phyloP scores from a whole-genome alignment of 2,329 filamentous ascomycete species.

The Fusarium nematophilum region DNA sequence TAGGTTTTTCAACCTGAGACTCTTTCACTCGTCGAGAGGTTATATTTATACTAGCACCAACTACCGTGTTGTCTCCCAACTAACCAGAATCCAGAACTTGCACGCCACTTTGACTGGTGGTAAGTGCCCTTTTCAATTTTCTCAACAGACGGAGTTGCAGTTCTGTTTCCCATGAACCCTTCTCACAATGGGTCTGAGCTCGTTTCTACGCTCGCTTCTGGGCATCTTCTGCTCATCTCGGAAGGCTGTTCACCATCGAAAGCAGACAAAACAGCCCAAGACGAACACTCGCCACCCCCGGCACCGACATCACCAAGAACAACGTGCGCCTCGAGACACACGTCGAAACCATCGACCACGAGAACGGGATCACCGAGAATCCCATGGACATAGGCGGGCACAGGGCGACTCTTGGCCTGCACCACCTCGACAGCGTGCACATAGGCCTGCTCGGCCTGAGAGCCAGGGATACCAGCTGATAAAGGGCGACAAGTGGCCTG shows the following conservation, averaged over 20 bases:
- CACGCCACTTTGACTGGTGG: background rate
- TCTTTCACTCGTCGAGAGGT: background rate
- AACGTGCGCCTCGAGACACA: no score
- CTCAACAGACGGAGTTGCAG: background rate
- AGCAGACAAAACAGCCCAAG: conserved; percentile 6
- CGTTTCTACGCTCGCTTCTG: conserved; percentile 27
- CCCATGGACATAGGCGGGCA: background rate
- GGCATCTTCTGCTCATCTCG: conserved; percentile 1
- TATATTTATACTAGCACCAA: conserved; percentile 24
- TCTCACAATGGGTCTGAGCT: conserved; percentile 23
- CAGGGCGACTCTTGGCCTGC: conserved; percentile 1
- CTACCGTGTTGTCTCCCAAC: background rate
- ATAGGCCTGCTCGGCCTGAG: background rate
- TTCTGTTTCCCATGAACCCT: background rate
- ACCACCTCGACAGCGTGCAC: background rate
- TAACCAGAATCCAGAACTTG: no score
- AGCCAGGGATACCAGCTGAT: background rate
- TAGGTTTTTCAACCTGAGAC: background rate
- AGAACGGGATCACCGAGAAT: background rate
- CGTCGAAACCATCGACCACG: no score
- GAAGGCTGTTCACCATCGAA: conserved; percentile 10
- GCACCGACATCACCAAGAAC: background rate
- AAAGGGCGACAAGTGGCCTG: no score
- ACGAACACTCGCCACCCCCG: background rate
- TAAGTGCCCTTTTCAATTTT: background rate